phyloP scores from a whole-genome alignment of 345 rosid genomes.

The Citrus trifoliata region DNA sequence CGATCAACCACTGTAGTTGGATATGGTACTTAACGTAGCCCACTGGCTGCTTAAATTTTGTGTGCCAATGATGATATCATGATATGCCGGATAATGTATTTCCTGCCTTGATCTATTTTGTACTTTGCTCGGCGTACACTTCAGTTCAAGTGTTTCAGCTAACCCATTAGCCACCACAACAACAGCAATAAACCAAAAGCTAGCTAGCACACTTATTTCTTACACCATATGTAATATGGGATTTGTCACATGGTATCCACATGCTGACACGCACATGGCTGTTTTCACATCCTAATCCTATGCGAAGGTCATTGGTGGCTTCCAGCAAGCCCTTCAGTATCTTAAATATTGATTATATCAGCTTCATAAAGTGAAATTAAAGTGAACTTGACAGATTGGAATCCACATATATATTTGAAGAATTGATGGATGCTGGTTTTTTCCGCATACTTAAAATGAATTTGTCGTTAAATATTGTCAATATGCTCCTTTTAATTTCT shows the following conservation, averaged over 20 bases:
- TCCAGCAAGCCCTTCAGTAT: neutral
- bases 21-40: neutral
- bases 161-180: neutral
- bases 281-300: neutral
- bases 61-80: neutral
- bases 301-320: neutral
- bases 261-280: neutral
- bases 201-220: neutral
- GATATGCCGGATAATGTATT: neutral
- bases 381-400: conserved; percentile 18
- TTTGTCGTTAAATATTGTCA: neutral
- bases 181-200: neutral
- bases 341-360: neutral
- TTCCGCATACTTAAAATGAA: neutral
- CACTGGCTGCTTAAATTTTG: neutral
- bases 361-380: neutral
- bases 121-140: neutral
- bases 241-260: conserved; percentile 13
- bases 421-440: neutral
- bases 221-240: neutral
- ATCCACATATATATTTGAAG: conserved; percentile 6
- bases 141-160: neutral
- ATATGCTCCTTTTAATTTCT: neutral
- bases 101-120: neutral
- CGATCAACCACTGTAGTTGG: neutral